A percentile compares a stretch with the other conserved stretches of the same genome.
These are phyloP conservation scores for Hermanozyma aechmeae DNA, from an alignment of 805 yeast genomes.

Conservation along the genomic window DNA sequence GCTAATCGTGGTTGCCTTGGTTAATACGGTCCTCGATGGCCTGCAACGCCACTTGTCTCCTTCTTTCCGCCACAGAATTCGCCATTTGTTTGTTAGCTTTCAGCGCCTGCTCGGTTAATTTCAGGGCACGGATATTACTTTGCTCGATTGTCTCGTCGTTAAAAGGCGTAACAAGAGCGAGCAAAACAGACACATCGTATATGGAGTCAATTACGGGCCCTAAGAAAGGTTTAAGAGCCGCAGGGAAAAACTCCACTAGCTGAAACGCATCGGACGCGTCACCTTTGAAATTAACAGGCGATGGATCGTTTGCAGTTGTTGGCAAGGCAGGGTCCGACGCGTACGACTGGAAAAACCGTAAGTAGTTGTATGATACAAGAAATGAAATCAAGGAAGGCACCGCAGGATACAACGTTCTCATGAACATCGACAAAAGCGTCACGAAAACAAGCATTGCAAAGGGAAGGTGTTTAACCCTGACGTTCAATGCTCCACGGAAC, in stretches of 20 bases:
- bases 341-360: slow-evolving; percentile 65
- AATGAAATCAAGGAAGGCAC: slow-evolving; percentile 53
- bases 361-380: slow-evolving; percentile 61
- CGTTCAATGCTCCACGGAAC: slow-evolving; percentile 34
- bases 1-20: too few relatives aligned
- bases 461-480: slow-evolving; percentile 58
- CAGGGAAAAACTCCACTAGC: slow-evolving; percentile 78
- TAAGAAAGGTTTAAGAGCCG: slow-evolving; percentile 40
- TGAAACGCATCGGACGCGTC: slow-evolving; percentile 89
- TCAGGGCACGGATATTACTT: slow-evolving; percentile 61
- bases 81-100: slow-evolving; percentile 32
- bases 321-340: slow-evolving; percentile 50
- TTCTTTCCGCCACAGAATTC: slow-evolving; percentile 56
- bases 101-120: slow-evolving; percentile 42
- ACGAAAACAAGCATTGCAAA: slow-evolving; percentile 30
- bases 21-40: slow-evolving; percentile 59
- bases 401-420: slow-evolving; percentile 36
- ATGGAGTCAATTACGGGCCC: slow-evolving; percentile 37
- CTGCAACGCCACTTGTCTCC: slow-evolving; percentile 69
- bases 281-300: slow-evolving; percentile 34
- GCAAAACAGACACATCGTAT: slow-evolving; percentile 26
- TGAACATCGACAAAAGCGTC: slow-evolving; percentile 23
- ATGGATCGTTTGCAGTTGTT: slow-evolving; percentile 20
- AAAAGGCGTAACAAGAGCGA: slow-evolving; percentile 52
- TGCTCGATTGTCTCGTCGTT: slow-evolving; percentile 62